phyloP scores from a whole-genome alignment of 768 basidiomycete species.

The Kwoniella sp. region DNA sequence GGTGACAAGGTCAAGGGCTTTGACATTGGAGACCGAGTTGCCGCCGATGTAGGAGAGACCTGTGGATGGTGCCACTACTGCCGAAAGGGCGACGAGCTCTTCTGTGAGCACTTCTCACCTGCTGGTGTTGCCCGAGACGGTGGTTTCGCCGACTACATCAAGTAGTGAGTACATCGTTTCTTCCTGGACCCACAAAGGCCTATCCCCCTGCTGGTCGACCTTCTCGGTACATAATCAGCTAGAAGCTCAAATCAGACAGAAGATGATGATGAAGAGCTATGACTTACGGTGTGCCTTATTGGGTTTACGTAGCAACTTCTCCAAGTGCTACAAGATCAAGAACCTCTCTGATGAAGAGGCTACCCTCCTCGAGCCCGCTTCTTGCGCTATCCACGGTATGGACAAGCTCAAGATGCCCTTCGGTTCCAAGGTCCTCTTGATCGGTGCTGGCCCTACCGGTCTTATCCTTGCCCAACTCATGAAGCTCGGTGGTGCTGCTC shows the following conservation, averaged over 20 bases:
- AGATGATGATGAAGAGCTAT: neutral
- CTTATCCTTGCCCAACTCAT: constrained; percentile 84
- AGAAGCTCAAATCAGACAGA: too few species aligned
- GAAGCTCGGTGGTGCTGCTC: constrained; percentile 78
- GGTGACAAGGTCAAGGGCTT: constrained; percentile 81
- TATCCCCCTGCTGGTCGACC: too few species aligned
- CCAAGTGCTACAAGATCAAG: constrained; percentile 82
- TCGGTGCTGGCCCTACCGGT: constrained; percentile 92
- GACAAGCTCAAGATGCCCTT: constrained; percentile 82
- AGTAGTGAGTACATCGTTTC: constrained; percentile 63
- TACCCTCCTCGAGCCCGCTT: constrained; percentile 83
- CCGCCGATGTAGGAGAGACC: constrained; percentile 69
- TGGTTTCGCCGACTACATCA: constrained; percentile 86
- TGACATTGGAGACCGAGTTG: constrained; percentile 74
- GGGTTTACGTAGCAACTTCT: constrained; percentile 60
- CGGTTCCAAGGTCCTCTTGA: constrained; percentile 77
- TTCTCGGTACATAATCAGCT: neutral
- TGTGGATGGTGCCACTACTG: constrained; percentile 87
- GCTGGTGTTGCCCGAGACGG: constrained; percentile 79
- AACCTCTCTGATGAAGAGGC: constrained; percentile 86
- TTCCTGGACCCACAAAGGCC: too few species aligned
- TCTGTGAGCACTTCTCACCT: constrained; percentile 82
- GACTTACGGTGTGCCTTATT: neutral
- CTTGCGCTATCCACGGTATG: constrained; percentile 88
- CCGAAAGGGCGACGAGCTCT: constrained; percentile 73